Evolutionary conservation across 345 rosid species (phyloP), one percentile per base, ranked within the genome.

Genomic region (Tarenaya hassleriana): DNA sequence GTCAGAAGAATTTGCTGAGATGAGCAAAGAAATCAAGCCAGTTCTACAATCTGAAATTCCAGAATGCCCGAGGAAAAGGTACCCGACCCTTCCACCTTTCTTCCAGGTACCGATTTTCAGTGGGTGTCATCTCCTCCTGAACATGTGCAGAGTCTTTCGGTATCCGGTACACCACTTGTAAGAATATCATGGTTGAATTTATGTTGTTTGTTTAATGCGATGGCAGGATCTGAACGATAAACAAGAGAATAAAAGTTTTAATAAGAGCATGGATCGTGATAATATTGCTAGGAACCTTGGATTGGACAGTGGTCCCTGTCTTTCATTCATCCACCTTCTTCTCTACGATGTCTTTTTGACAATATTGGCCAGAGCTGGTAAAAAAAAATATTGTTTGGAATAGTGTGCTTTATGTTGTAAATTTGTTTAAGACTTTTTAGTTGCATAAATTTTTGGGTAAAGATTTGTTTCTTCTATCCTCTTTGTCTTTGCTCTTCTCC

Each of bases 161-260:
- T 71, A 16, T 14, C 75, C 31, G 69, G 83, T 50, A 77, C 62
- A 45, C 62, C 54, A 54, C 66, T 56, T 5, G 68, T 77, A 58
- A 77, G 78, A 65, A 77, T 83, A 39, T 82, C 81, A 5, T 77
- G 79, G 75, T 49, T 81, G 57, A 71, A 74, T 68, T 91, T 96
- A 72, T 91, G 98, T 8, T 96, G 98, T 46, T 64, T 91, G 77
- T 75, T 87, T 67, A 94, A 91, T 57, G 71, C 63, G 27, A 50
- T 84, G 61, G 52, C 75, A 17, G 84, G 86, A 47, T 76, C 90
- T 16, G 49, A 71, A 37, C 61, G 85, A 79, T 87, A 73, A 81
- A 59, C 61, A 43, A 41, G 71, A 76, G 87, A 96, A 16, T 19
- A 33, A 7, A 8, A 38, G 41, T 18, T 62, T 11, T 47, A 11